Evolutionary conservation across 176 grass and related monocot genomes (phyloP), one percentile per base, ranked within the genome.

Genomic region (Areca catechu): DNA sequence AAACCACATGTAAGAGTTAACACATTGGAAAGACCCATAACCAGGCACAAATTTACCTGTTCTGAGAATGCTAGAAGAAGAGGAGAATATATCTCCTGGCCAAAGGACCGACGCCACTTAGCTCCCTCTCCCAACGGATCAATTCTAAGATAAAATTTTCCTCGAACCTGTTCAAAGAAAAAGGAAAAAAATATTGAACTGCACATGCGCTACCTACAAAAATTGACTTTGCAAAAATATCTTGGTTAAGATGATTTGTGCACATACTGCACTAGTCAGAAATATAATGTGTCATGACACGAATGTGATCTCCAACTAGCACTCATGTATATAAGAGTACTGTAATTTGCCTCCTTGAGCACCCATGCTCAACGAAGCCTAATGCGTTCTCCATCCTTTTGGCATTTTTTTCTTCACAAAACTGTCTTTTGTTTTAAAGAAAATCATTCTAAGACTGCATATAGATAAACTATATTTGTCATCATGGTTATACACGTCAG

Each of bases 1-100:
- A 56, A 49, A 74, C 17, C 30, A 52, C 58, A 47, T 22, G 24
- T 10, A 20, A 30, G 15, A 7, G 62, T 49, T 15, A 25, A 22
- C 22, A 20, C 22, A n/a, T 29, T 51, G 2, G n/a, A 52, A 12
- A 34, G 50, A 27, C 47, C 3, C 34, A 43, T 43, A 29, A 54
- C 3, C 24, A 54, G 18, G 23, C 34, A 20, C 9, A 18, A 10
- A 19, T 65, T 57, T 80, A 96, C 92, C 92, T 84, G 75, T 63
- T 87, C 77, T 62, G 92, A 74, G 75, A 96, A 96, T 58, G 92
- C 83, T 76, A 96, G 65, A 57, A 96, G 80, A 63, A 96, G 86
- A 76, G 91, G 91, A 30, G 86, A 96, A 77, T 96, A 96, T 24
- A 96, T 82, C 79, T 96, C 91, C 71, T 96, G 91, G 54, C 86